Base-by-base conservation (phyloP, 2,329 filamentous ascomycete species). In the Septoria petroselini region DNA sequence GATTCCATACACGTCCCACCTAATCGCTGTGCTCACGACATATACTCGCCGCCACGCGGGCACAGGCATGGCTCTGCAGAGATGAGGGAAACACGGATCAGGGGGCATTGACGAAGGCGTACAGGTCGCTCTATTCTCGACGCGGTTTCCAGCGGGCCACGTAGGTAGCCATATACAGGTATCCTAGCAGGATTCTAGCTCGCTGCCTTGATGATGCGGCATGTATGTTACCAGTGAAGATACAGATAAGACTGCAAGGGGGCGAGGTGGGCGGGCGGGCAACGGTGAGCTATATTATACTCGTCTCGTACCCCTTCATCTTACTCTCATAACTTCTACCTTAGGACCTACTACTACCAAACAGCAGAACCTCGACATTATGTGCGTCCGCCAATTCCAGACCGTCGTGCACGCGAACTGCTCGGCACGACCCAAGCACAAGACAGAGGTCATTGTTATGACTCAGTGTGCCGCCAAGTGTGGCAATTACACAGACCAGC, bases 401-500 rank as follows among this genome's bases (percentile, higher is more conserved):
- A 42, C 40, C 40, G 23, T 42, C 23, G 40, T 42, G 18, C 40
- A 42, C 40, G 40, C 40, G 40, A 42, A 42, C 40, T 42, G 40
- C 23, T 14, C 23, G 23, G 40, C 40, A 27, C n/a, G 23, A 25
- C 40, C 40, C 40, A 42, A 42, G 40, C 40, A 42, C 40, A 42
- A 42, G 23, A 12, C 12, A 25, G n/a, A 19, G 40, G 8, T 25
- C 15, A 9, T 25, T 25, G 40, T 42, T 19, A 42, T 30, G 40
- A 42, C 17, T 23, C 40, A 42, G 40, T 42, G 40, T 42, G 40
- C 40, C 40, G 23, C 18, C 40, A 42, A 42, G 19, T 42, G 19
- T 42, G 40, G 40, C 17, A 42, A 42, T 42, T 42, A 27, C 23
- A 42, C 40, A 42, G 40, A 42, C 40, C 40, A 42, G 40, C 40